Percentiles rank a stretch among this genome's conserved stretches.
These are phyloP conservation scores for Cutaneotrichosporon mucoides DNA, from an alignment of 1,284 basidiomycete genomes.

Conservation along the genomic window DNA sequence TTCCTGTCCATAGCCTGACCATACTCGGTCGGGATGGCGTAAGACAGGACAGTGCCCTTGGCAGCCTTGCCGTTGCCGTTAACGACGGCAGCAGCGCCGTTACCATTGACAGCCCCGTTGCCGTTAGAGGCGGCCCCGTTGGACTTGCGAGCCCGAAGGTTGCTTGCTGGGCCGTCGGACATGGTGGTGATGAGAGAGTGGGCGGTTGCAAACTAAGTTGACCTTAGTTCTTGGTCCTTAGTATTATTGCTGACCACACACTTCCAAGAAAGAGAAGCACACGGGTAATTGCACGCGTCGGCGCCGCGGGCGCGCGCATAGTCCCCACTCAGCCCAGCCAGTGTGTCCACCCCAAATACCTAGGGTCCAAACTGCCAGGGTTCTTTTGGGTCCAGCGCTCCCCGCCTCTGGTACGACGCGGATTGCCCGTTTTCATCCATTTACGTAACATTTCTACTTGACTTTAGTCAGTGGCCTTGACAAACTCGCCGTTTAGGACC, in stretches of 20 bases:
- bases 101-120: background rate
- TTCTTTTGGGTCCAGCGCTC: no score
- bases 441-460: background rate
- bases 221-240: no score
- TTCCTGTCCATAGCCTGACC: conserved; percentile 66
- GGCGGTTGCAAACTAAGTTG: background rate
- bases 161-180: conserved; percentile 16
- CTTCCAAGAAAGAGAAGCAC: no score
- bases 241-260: no score
- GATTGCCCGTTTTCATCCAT: no score
- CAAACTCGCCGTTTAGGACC: conserved; percentile 2
- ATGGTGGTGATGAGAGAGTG: background rate
- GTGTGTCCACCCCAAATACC: no score
- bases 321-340: no score
- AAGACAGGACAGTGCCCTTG: conserved; percentile 22
- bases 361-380: no score
- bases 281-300: no score
- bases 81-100: no score
- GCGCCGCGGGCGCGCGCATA: no score
- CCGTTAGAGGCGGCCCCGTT: conserved; percentile 5
- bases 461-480: background rate
- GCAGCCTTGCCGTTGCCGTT: conserved; percentile 10
- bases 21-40: conserved; percentile 55
- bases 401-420: no score
- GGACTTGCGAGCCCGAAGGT: conserved; percentile 29